phyloP scores from a whole-genome alignment of 768 basidiomycete species.

The Gyrodon lividus region DNA sequence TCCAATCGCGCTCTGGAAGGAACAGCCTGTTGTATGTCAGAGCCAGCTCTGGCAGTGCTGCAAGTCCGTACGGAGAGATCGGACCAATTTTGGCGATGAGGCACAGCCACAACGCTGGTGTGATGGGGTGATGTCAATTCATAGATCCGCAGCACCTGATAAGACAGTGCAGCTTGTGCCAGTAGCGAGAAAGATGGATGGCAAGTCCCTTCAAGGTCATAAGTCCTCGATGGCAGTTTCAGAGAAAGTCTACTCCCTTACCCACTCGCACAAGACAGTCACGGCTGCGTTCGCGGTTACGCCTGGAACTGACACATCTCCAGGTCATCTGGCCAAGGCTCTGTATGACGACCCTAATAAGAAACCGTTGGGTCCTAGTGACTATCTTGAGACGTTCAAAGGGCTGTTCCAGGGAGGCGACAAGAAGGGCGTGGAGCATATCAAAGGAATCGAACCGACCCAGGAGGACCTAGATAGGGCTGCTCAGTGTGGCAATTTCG shows the following conservation, averaged over 20 bases:
- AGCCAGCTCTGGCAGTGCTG: too few relatives aligned
- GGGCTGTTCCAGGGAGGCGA: constrained; percentile 17
- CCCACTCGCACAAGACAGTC: constrained; percentile 36
- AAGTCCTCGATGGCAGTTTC: constrained; percentile 26
- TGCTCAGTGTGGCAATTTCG: constrained; percentile 51
- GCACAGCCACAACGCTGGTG: too few relatives aligned
- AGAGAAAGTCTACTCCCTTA: constrained; percentile 32
- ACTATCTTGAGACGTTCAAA: constrained; percentile 19
- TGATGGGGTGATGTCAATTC: too few relatives aligned
- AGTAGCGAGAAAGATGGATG: neutral
- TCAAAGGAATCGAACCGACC: constrained; percentile 28
- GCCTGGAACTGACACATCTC: constrained; percentile 31
- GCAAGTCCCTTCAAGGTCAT: constrained; percentile 2
- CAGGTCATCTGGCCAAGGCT: constrained; percentile 37
- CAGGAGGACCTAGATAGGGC: constrained; percentile 46
- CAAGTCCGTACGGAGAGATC: too few relatives aligned
- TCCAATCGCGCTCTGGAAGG: too few relatives aligned
- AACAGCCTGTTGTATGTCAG: too few relatives aligned
- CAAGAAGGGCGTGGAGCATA: constrained; percentile 16
- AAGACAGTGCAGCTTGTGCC: too few relatives aligned
- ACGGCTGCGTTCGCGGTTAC: constrained; percentile 42
- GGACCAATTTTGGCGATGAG: too few relatives aligned
- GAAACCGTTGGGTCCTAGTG: constrained; percentile 22
- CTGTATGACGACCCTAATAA: constrained; percentile 40
- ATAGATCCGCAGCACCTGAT: too few relatives aligned